Base-by-base conservation (phyloP, 106 monocot species). In the Allium fistulosum region DNA sequence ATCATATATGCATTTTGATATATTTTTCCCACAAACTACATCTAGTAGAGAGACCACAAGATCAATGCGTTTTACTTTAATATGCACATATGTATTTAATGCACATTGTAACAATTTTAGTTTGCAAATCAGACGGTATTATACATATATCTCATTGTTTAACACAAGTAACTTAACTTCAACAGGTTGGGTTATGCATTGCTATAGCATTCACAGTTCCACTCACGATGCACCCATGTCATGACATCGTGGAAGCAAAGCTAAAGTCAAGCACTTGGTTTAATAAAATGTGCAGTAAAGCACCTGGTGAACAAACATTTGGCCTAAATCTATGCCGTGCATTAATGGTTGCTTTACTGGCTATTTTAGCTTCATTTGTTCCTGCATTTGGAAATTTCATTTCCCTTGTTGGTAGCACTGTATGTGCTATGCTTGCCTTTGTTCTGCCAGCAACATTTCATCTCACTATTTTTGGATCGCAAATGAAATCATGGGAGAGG, bases 151-250 rank as follows among this genome's bases (percentile, higher is more conserved):
- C 37, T 37, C 5, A 5, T 37, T 37, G 1, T 37, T 37, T 37
- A 37, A 37, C 37, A 37, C 5, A 37, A 37, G 37, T 37, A 37
- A 37, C 37, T 37, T 37, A 1, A 37, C 2, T 2, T 37, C 37
- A 37, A 74, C 87, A 94, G 94, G 71, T 91, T 63, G 91, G 95
- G 17, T 81, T 96, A 6, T 96, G 91, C 62, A 66, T 91, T 28
- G 95, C 85, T 49, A 83, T 96, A 8, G 65, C 74, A 27, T 91
- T 96, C 81, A 91, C 95, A 58, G 91, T 96, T 62, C 95, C 95
- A 49, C 78, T 88, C 71, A 91, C 88, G 85, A 88, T 96, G 95
- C 91, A 96, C 51, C 95, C 95, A 2, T 88, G 91, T 51, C 86
- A 96, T 27, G 91, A 96, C 18, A 91, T 96, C 16, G 56, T 74